phyloP scores from a whole-genome alignment of 225 moss, liverwort and hornwort species.

The Pseudoscleropodium purum region DNA sequence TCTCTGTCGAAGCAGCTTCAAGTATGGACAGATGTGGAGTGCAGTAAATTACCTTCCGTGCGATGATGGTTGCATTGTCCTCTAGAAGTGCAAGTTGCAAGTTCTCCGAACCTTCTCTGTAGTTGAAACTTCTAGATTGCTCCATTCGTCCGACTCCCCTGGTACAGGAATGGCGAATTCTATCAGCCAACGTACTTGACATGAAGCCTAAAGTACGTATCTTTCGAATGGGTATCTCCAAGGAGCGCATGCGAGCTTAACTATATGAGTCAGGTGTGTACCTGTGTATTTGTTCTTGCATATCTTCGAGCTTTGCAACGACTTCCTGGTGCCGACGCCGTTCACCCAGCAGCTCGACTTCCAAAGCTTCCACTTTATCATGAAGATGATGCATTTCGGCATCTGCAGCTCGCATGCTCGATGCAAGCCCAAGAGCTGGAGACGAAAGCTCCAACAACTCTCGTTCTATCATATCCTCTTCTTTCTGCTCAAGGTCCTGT shows the following conservation, averaged over 20 bases:
- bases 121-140: slow-evolving; percentile 11
- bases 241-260: neutral
- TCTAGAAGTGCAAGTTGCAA: slow-evolving; percentile 24
- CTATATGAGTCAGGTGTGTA: neutral
- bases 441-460: slow-evolving; percentile 48
- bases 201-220: neutral
- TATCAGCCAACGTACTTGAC: neutral
- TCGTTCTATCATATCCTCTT: slow-evolving; percentile 46
- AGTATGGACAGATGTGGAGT: neutral
- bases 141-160: slow-evolving; percentile 43
- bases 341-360: slow-evolving; percentile 65
- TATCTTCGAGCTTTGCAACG: slow-evolving; percentile 49
- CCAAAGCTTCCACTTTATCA: slow-evolving; percentile 53
- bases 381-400: slow-evolving; percentile 54
- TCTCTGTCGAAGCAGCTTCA: neutral
- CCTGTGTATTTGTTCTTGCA: slow-evolving; percentile 67
- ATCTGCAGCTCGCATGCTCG: slow-evolving; percentile 33
- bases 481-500: slow-evolving; percentile 17
- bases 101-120: slow-evolving; percentile 20
- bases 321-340: slow-evolving; percentile 58
- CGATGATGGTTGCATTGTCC: slow-evolving; percentile 21
- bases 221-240: neutral
- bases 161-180: neutral
- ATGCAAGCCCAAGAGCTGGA: slow-evolving; percentile 16
- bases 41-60: slow-evolving; percentile 24